Percentiles rank a stretch among this genome's conserved stretches.
Conservation (phyloP, 2,329 filamentous ascomycete genomes). For the Microcera coccophila region DNA sequence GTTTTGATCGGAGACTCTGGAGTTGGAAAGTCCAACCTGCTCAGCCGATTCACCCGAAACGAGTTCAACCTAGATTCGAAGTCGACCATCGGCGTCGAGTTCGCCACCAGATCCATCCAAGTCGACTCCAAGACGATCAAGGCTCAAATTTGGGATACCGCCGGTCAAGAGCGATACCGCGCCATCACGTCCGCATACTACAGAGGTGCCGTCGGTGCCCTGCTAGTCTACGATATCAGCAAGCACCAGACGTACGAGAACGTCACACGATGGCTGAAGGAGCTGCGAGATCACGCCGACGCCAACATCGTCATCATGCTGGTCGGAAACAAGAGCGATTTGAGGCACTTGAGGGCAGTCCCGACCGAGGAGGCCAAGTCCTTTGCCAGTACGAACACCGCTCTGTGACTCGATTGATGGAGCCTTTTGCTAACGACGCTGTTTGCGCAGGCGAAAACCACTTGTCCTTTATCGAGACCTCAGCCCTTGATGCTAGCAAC, state of each 20-base stretch:
- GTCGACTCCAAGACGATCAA: slow-evolving; percentile 99
- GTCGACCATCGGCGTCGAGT: slow-evolving; percentile 99
- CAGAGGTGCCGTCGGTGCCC: slow-evolving; percentile 90
- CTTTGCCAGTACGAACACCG: slow-evolving; percentile 74
- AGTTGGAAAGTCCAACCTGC: slow-evolving; percentile 98
- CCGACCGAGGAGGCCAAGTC: slow-evolving; percentile 97
- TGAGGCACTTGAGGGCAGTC: slow-evolving; percentile 94
- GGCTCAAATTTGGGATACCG: slow-evolving; percentile 99
- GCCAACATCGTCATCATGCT: slow-evolving; percentile 99
- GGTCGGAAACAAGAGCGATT: slow-evolving; percentile 99
- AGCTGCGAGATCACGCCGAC: slow-evolving; percentile 95
- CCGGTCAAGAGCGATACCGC: slow-evolving; percentile 96
- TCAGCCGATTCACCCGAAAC: slow-evolving; percentile 99
- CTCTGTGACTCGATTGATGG: not conserved
- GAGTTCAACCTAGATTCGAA: slow-evolving; percentile 99
- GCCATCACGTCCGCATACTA: slow-evolving; percentile 99
- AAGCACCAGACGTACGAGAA: slow-evolving; percentile 99
- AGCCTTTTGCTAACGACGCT: not conserved
- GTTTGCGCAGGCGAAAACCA: slow-evolving; percentile 78
- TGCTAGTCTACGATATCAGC: slow-evolving; percentile 99
- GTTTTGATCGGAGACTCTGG: slow-evolving; percentile 99
- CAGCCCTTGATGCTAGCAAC: slow-evolving; percentile 96
- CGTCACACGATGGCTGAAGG: slow-evolving; percentile 97
- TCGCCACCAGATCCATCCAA: slow-evolving; percentile 96
- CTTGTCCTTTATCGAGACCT: slow-evolving; percentile 98